These are phyloP conservation scores for Diaporthe destruens DNA, from an alignment of 2,329 filamentous ascomycete genomes.

Conservation along the genomic window DNA sequence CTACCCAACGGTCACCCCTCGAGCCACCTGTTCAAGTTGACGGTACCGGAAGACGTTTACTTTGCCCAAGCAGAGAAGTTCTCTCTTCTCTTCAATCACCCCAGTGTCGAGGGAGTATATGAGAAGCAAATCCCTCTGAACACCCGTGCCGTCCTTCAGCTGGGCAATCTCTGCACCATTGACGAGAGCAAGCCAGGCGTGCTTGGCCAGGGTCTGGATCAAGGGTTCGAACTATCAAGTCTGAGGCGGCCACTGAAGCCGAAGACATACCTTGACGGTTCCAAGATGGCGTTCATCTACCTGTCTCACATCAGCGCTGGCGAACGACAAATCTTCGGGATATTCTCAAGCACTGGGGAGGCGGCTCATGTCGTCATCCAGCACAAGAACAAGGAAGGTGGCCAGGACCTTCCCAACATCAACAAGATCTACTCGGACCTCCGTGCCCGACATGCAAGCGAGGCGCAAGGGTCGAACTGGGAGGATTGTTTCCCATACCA, in stretches of 20 bases:
- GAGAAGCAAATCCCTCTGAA: constrained; percentile 92
- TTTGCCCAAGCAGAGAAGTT: constrained; percentile 88
- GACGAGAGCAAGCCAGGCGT: constrained; percentile 92
- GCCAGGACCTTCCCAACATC: constrained; percentile 88
- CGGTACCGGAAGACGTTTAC: constrained; percentile 89
- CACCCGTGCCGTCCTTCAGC: constrained; percentile 85
- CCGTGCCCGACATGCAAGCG: constrained; percentile 73
- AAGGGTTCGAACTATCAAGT: constrained; percentile 88
- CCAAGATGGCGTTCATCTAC: constrained; percentile 85
- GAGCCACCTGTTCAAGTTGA: constrained; percentile 93
- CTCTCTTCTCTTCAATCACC: constrained; percentile 85
- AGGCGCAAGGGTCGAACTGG: constrained; percentile 75
- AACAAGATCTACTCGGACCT: constrained; percentile 88
- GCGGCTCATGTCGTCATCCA: constrained; percentile 91
- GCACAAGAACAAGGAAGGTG: constrained; percentile 81
- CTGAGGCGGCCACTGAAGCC: constrained; percentile 76
- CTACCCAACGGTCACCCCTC: constrained; percentile 96
- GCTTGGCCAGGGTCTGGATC: constrained; percentile 90
- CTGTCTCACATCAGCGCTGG: constrained; percentile 93
- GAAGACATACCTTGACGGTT: constrained; percentile 79
- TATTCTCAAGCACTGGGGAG: constrained; percentile 86
- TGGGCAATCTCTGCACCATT: constrained; percentile 93
- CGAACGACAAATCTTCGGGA: constrained; percentile 90
- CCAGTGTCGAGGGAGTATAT: constrained; percentile 96
- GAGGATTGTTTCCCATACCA: constrained; percentile 90